These are phyloP conservation scores for Filobasidium floriforme DNA, from an alignment of 768 basidiomycete species.

Conservation along the genomic window DNA sequence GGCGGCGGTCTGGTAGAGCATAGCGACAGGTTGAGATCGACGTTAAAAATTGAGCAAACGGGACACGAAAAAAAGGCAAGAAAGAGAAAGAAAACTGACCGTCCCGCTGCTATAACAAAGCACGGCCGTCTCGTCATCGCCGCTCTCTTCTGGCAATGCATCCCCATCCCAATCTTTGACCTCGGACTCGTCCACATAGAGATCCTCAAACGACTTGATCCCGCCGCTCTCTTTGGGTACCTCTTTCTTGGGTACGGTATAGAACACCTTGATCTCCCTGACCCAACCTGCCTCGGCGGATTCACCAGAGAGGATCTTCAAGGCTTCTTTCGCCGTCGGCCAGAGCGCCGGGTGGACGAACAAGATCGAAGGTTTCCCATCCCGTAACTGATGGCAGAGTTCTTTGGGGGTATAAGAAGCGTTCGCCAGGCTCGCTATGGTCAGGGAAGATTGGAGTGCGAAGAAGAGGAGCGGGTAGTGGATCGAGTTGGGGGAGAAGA, in stretches of 20 bases:
- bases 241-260: slow-evolving; percentile 52
- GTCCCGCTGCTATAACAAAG: slow-evolving; percentile 45
- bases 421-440: slow-evolving; percentile 66
- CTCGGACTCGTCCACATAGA: slow-evolving; percentile 22
- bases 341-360: slow-evolving; percentile 58
- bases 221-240: neutral
- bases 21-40: neutral
- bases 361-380: slow-evolving; percentile 59
- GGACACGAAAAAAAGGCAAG: neutral
- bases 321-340: slow-evolving; percentile 30
- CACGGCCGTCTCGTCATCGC: slow-evolving; percentile 35
- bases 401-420: slow-evolving; percentile 62
- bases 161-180: slow-evolving; percentile 8
- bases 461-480: slow-evolving; percentile 52
- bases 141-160: slow-evolving; percentile 13
- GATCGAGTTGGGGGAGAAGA: slow-evolving; percentile 60
- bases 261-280: slow-evolving; percentile 51
- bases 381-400: slow-evolving; percentile 62
- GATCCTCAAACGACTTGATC: slow-evolving; percentile 24
- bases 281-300: slow-evolving; percentile 42
- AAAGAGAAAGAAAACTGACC: slow-evolving; percentile 16
- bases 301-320: slow-evolving; percentile 33
- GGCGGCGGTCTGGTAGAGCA: slow-evolving; percentile 28
- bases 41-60: neutral
- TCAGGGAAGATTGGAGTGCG: slow-evolving; percentile 54